These are phyloP conservation scores for Mrakia blollopis DNA, from an alignment of 768 basidiomycete species.

Conservation along the genomic window DNA sequence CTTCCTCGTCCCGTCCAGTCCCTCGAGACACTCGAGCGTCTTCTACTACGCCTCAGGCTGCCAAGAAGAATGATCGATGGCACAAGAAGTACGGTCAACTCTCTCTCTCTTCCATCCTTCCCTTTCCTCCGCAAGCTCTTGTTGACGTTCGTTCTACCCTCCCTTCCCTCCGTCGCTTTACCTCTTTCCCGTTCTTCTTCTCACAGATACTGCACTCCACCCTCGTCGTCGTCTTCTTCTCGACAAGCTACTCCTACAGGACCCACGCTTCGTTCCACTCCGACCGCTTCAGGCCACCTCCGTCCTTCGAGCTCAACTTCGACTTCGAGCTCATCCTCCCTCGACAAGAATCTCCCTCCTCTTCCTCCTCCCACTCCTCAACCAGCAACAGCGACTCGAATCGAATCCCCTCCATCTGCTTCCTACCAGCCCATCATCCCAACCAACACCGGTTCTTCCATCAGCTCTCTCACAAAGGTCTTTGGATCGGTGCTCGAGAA, in stretches of 20 bases:
- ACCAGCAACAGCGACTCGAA: neutral
- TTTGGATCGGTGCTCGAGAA: constrained; percentile 7
- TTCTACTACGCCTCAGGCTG: neutral
- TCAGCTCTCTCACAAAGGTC: constrained; percentile 17
- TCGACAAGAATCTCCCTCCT: constrained; percentile 17
- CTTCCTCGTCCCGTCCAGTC: neutral
- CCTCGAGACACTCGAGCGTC: neutral
- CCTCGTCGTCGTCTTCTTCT: neutral
- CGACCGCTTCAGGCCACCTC: neutral
- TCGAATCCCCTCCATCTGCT: neutral
- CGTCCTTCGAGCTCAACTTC: neutral
- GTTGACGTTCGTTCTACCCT: neutral
- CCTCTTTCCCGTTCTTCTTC: no score
- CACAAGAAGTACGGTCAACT: neutral
- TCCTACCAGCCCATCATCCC: neutral
- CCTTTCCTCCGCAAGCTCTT: neutral
- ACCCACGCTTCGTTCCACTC: neutral
- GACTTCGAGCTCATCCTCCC: neutral
- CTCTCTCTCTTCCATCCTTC: neutral
- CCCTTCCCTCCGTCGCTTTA: neutral
- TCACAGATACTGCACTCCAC: constrained; percentile 22
- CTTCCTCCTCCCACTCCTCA: neutral
- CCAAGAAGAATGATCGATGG: neutral
- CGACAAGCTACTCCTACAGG: constrained; percentile 12
- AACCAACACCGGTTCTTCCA: neutral